Percentiles rank a stretch among this genome's conserved stretches.
These are phyloP conservation scores for Ophiostoma australiae DNA, from an alignment of 2,329 filamentous ascomycete genomes.

Conservation along the genomic window DNA sequence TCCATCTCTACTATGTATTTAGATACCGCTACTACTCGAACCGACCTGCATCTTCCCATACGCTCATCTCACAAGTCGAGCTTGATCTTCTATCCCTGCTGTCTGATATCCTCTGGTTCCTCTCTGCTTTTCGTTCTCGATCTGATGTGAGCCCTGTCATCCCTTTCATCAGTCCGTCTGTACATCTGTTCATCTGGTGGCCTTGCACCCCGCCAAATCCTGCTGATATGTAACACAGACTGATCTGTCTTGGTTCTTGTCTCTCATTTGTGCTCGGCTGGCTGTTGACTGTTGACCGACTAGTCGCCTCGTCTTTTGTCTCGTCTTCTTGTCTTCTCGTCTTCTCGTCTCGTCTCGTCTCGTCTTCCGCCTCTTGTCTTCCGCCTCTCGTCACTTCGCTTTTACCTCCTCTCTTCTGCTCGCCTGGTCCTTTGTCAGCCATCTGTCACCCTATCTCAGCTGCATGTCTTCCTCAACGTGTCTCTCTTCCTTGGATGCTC, in stretches of 20 bases:
- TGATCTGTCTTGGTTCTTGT: neutral
- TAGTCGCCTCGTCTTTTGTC: neutral
- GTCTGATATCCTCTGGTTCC: neutral
- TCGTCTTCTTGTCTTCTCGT: neutral
- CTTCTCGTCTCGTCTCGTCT: neutral
- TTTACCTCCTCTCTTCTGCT: too few relatives aligned
- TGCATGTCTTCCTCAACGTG: constrained; percentile 10
- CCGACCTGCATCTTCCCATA: neutral
- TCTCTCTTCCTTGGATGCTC: neutral
- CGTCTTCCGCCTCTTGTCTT: neutral
- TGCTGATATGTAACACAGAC: constrained; percentile 1
- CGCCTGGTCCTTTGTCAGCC: neutral
- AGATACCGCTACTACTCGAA: neutral
- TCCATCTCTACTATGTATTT: neutral
- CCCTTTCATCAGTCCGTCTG: neutral
- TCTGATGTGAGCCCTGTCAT: neutral
- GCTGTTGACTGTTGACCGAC: neutral
- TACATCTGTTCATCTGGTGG: neutral
- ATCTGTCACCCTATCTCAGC: neutral
- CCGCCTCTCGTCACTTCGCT: too few relatives aligned
- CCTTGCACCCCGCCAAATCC: neutral
- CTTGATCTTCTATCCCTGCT: neutral
- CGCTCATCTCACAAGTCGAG: neutral
- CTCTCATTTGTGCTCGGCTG: neutral
- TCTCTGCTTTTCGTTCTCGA: neutral